Conservation (phyloP, 2,329 filamentous ascomycete species). For the Aspergillus sojae region DNA sequence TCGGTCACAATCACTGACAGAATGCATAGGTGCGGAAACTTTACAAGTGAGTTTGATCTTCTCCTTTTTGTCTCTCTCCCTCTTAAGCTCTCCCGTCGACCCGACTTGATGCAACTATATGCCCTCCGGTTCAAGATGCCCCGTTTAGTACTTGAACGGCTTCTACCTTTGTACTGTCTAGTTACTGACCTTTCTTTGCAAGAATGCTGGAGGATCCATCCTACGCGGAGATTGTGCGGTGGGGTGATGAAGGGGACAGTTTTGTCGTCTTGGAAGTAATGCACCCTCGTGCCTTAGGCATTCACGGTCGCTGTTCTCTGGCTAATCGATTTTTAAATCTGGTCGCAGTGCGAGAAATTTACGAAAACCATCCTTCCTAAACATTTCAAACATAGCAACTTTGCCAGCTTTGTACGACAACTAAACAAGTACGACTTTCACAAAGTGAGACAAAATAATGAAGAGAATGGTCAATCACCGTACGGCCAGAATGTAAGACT, state of each 20-base stretch:
- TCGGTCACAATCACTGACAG: neutral
- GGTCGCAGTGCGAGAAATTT: slow-evolving; percentile 86
- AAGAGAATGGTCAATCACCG: slow-evolving; percentile 78
- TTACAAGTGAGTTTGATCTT: slow-evolving; percentile 74
- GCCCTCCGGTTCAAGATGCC: neutral
- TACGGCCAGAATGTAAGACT: slow-evolving; percentile 73
- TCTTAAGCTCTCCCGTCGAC: slow-evolving; percentile 1
- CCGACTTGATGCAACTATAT: neutral
- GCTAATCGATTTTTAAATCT: slow-evolving; percentile 19
- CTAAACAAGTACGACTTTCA: slow-evolving; percentile 98
- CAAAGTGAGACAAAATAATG: slow-evolving; percentile 90
- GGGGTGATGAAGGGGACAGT: slow-evolving; percentile 92
- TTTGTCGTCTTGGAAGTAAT: slow-evolving; percentile 95
- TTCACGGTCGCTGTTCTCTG: slow-evolving; percentile 9
- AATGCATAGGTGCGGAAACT: slow-evolving; percentile 84
- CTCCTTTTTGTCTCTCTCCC: slow-evolving; percentile 10
- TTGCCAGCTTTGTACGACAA: slow-evolving; percentile 93
- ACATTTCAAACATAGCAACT: slow-evolving; percentile 99
- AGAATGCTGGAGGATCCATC: slow-evolving; percentile 97
- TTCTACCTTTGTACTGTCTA: neutral
- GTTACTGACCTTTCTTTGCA: slow-evolving; percentile 15
- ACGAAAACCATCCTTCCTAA: slow-evolving; percentile 96
- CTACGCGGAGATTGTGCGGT: slow-evolving; percentile 89
- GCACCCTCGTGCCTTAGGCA: slow-evolving; percentile 13
- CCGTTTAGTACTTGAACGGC: neutral